Evolutionary conservation across 78 protist species (phyloP), one percentile per base, ranked within the genome.

Genomic region (Protostelium mycophagum): DNA sequence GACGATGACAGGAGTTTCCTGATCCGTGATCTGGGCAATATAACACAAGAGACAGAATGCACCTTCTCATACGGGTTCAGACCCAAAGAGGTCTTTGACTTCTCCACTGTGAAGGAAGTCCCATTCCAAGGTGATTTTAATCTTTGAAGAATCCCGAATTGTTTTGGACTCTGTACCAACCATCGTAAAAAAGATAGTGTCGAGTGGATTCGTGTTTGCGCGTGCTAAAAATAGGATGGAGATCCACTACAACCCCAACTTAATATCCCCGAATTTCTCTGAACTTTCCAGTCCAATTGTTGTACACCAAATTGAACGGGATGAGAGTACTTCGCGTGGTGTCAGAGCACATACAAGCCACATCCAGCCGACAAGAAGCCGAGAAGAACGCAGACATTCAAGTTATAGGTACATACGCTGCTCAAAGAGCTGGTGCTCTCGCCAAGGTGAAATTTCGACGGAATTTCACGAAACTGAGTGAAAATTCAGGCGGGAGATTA

Each of bases 31-130:
- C 38, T 93, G 86, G 96, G 93, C 36, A 90, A 85, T 38, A 88
- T 93, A 23, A 63, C 96, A 0, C 92, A 89, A 28, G 91, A 90
- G 25, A 93, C 93, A 31, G 91, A 93, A 31, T 92, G 96, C 35
- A 93, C 90, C 1, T 85, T 93, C 73, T 91, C 96, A 0, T 86
- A 86, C 9, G 31, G 63, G 31, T 86, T 86, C 88, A 35, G 88
- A n/a, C 39, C 88, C 31, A 86, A 86, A 36, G 88, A 86, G 31
- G 88, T 35, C 35, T 25, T 86, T n/a, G 88, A 86, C 63, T 28
- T n/a, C 84, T 35, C 37, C 84, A 39, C 63, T 36, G 63, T 86
- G 84, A 25, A 34, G 35, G 88, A 86, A 29, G 35, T 86, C 63
- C 88, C 88, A 35, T 86, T 86, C 88, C 88, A 86, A 36, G 86